Conservation (phyloP, 2,329 filamentous ascomycete genomes). For the Fusarium beomiforme region DNA sequence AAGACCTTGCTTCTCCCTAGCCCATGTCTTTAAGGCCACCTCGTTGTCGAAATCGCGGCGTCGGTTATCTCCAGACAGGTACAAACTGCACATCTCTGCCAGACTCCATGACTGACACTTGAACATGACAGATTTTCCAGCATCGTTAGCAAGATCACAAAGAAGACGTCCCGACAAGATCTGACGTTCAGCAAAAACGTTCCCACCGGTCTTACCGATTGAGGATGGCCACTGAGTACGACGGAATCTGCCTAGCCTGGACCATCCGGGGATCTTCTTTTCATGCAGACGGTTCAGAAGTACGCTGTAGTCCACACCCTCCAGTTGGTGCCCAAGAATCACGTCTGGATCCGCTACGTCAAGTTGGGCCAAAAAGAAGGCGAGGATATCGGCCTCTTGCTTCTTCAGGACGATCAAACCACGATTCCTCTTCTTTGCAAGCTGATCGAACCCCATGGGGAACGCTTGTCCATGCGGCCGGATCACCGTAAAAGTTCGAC, state of each 20-base stretch:
- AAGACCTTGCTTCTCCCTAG: constrained; percentile 78
- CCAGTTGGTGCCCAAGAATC: constrained; percentile 92
- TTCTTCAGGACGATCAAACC: constrained; percentile 84
- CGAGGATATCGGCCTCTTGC: constrained; percentile 85
- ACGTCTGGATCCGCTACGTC: constrained; percentile 93
- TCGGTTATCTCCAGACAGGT: constrained; percentile 76
- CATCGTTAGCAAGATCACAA: constrained; percentile 94
- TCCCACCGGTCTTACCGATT: constrained; percentile 85
- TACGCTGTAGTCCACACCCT: constrained; percentile 95
- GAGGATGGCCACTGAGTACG: constrained; percentile 87
- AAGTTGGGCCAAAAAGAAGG: constrained; percentile 88
- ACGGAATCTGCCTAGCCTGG: constrained; percentile 87
- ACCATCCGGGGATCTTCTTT: constrained; percentile 94
- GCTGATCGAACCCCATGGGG: constrained; percentile 85
- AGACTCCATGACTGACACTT: constrained; percentile 99
- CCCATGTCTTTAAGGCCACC: constrained; percentile 85
- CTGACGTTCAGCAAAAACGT: constrained; percentile 93
- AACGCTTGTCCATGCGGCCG: constrained; percentile 81
- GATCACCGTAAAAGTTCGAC: constrained; percentile 90
- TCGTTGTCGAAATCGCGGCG: constrained; percentile 92
- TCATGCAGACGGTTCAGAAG: constrained; percentile 87
- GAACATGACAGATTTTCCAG: constrained; percentile 95
- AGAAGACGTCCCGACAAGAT: constrained; percentile 88
- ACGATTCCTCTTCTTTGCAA: constrained; percentile 76
- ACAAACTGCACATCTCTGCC: constrained; percentile 96